Evolutionary conservation across 2,329 filamentous ascomycete genomes (phyloP).

Genomic region (Coleophoma cylindrospora): DNA sequence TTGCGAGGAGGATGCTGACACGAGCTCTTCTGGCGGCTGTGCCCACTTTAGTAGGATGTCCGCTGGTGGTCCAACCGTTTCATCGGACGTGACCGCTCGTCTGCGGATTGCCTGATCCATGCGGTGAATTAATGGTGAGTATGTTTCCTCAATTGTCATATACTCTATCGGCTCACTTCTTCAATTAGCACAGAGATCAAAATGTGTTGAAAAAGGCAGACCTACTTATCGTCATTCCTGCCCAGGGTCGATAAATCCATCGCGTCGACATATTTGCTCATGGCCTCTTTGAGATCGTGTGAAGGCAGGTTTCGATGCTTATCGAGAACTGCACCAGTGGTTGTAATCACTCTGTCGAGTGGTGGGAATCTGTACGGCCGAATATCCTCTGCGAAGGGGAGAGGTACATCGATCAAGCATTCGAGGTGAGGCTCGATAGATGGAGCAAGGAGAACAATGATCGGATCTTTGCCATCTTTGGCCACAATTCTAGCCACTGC

Average conservation of each 20-base stretch:
- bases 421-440: constrained; percentile 75
- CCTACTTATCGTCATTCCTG: constrained; percentile 70
- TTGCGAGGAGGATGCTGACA: constrained; percentile 47
- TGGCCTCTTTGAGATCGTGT: constrained; percentile 68
- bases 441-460: constrained; percentile 74
- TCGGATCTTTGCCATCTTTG: constrained; percentile 77
- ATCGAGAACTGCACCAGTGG: constrained; percentile 75
- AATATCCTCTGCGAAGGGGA: constrained; percentile 92
- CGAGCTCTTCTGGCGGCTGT: constrained; percentile 61
- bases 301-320: constrained; percentile 81
- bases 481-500: constrained; percentile 80
- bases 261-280: constrained; percentile 86
- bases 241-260: constrained; percentile 79
- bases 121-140: constrained; percentile 80
- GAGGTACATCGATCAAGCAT: constrained; percentile 80
- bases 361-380: constrained; percentile 89
- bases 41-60: constrained; percentile 69
- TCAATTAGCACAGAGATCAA: constrained; percentile 4
- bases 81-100: constrained; percentile 70
- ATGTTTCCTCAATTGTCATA: constrained; percentile 74
- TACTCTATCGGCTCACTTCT: constrained; percentile 57
- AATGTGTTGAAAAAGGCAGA: constrained; percentile 8
- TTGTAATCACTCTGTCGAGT: constrained; percentile 78
- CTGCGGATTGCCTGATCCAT: constrained; percentile 81
- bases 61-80: constrained; percentile 55